Percentiles rank a stretch among this genome's conserved stretches.
These are phyloP conservation scores for Aspergillus sp. DNA, from an alignment of 2,329 filamentous ascomycete genomes.

Conservation along the genomic window DNA sequence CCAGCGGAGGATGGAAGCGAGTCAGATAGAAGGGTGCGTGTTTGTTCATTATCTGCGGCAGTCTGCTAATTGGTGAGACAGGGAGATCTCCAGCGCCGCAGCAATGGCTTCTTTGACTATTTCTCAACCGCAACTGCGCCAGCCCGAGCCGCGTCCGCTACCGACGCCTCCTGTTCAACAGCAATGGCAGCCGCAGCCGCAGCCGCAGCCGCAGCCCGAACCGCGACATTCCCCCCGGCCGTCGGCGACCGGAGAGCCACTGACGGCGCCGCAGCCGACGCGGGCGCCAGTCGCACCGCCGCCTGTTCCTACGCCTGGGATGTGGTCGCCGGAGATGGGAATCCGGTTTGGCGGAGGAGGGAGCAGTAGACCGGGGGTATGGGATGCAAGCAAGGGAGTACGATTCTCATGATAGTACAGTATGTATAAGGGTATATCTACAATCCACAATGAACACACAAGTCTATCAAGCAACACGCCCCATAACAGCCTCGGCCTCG, in stretches of 20 bases:
- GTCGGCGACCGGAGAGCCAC: constrained; percentile 21
- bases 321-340: constrained; percentile 73
- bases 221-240: constrained; percentile 8
- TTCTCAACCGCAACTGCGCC: constrained; percentile 20
- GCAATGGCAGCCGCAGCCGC: constrained; percentile 28
- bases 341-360: constrained; percentile 60
- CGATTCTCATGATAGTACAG: constrained; percentile 41
- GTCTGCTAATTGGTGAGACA: too few species aligned
- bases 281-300: constrained; percentile 40
- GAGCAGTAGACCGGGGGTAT: constrained; percentile 35
- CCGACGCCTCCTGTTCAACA: constrained; percentile 20
- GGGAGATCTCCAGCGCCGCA: constrained; percentile 45
- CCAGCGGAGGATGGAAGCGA: constrained; percentile 69
- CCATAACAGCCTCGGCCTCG: constrained; percentile 14
- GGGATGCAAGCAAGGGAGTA: constrained; percentile 52
- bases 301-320: constrained; percentile 44
- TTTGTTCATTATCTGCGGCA: too few species aligned
- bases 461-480: constrained; percentile 6
- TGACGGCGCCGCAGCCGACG: constrained; percentile 41
- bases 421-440: not conserved
- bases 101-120: constrained; percentile 52
- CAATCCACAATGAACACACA: constrained; percentile 1
- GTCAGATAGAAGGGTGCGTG: constrained; percentile 70
- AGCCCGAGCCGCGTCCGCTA: constrained; percentile 28
- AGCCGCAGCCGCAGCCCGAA: constrained; percentile 28